phyloP scores from a whole-genome alignment of 1,284 basidiomycete genomes.

The Heliocybe sulcata region DNA sequence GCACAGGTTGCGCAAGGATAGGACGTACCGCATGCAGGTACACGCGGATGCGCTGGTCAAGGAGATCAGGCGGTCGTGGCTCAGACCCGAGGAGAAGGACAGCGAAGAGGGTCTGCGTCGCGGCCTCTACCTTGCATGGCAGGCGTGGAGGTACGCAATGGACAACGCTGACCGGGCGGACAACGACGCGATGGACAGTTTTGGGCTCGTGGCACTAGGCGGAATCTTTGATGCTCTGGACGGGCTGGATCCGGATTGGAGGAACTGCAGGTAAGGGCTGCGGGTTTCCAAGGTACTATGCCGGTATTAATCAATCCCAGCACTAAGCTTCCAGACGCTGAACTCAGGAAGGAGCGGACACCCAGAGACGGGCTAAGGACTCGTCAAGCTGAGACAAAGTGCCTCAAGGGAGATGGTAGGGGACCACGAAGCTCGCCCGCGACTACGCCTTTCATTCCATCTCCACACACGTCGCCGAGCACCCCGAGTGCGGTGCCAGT shows the following conservation, averaged over 20 bases:
- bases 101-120: conserved; percentile 11
- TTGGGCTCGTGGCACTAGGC: conserved; percentile 56
- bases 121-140: conserved; percentile 51
- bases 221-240: conserved; percentile 54
- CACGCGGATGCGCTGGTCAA: conserved; percentile 49
- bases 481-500: too few relatives aligned
- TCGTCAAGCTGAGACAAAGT: too few relatives aligned
- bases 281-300: too few relatives aligned
- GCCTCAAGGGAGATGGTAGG: too few relatives aligned
- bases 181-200: conserved; percentile 56
- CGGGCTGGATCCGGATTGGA: conserved; percentile 19
- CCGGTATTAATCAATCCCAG: too few relatives aligned
- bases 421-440: too few relatives aligned
- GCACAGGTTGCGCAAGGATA: conserved; percentile 49
- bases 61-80: conserved; percentile 39
- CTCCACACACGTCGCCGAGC: too few relatives aligned
- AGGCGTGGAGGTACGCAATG: conserved; percentile 42
- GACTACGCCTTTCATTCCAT: too few relatives aligned
- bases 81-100: conserved; percentile 20
- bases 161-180: background rate
- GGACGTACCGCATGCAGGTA: conserved; percentile 55
- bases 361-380: too few relatives aligned
- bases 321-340: too few relatives aligned
- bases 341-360: too few relatives aligned
- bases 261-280: background rate